phyloP scores from a whole-genome alignment of 768 basidiomycete genomes.

The Mycena maculata region DNA sequence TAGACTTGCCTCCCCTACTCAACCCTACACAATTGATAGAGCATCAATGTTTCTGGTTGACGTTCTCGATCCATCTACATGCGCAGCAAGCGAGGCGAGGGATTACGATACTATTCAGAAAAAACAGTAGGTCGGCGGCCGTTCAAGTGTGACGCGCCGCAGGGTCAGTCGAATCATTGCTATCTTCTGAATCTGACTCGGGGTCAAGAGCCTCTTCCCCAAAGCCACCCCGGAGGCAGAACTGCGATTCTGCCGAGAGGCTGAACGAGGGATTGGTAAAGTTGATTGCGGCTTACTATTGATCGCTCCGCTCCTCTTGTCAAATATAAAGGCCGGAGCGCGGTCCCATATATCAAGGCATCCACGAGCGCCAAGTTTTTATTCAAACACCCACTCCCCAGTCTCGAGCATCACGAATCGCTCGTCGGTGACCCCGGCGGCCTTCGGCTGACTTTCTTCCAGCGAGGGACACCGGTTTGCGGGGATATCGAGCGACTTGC shows the following conservation, averaged over 20 bases:
- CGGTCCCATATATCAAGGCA: not conserved
- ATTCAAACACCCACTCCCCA: conserved; percentile 1
- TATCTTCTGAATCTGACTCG: too few relatives aligned
- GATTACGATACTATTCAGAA: too few relatives aligned
- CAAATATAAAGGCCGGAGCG: not conserved
- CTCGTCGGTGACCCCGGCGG: not conserved
- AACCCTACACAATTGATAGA: too few relatives aligned
- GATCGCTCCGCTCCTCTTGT: not conserved
- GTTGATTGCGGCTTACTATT: not conserved
- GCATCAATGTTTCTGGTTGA: too few relatives aligned
- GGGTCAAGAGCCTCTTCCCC: not conserved
- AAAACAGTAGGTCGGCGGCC: too few relatives aligned
- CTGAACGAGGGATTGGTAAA: not conserved
- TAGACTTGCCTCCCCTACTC: too few relatives aligned
- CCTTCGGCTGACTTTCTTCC: not conserved
- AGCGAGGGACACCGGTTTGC: not conserved
- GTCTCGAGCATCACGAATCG: conserved; percentile 14
- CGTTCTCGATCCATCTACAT: too few relatives aligned
- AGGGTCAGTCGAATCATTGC: too few relatives aligned
- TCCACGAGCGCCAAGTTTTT: not conserved
- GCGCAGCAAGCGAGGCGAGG: too few relatives aligned
- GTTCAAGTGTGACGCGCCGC: too few relatives aligned
- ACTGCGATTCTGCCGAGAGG: not conserved
- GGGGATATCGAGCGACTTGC: not conserved
- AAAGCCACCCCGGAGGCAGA: not conserved